Percentiles rank a stretch among this genome's conserved stretches.
These are phyloP conservation scores for Phlyctochytrium planicorne DNA, from an alignment of 192 early-diverging fungal genomes.

Conservation along the genomic window DNA sequence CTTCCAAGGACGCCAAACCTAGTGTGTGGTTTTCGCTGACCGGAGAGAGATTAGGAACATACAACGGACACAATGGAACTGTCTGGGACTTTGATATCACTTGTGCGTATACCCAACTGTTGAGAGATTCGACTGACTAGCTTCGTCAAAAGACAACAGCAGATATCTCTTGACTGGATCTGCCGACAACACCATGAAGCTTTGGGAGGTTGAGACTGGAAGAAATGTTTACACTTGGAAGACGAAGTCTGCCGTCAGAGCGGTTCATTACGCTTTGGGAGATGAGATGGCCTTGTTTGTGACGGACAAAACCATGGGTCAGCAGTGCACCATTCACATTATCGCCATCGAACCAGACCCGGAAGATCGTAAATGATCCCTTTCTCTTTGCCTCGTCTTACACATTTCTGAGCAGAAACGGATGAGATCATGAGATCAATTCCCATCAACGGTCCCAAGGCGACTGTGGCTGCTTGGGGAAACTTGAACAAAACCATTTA, in stretches of 20 bases:
- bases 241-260: slow-evolving; percentile 83
- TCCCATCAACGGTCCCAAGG: slow-evolving; percentile 75
- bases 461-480: slow-evolving; percentile 90
- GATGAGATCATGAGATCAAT: slow-evolving; percentile 75
- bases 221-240: slow-evolving; percentile 89
- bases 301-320: slow-evolving; percentile 96
- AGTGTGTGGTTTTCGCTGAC: slow-evolving; percentile 98
- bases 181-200: slow-evolving; percentile 85
- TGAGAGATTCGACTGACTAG: not conserved
- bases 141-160: slow-evolving; percentile 51
- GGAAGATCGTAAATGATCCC: slow-evolving; percentile 56
- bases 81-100: slow-evolving; percentile 95
- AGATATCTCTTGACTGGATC: slow-evolving; percentile 83
- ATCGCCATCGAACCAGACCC: slow-evolving; percentile 68
- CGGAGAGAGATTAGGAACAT: slow-evolving; percentile 89
- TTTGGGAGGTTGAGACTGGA: slow-evolving; percentile 94
- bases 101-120: slow-evolving; percentile 48
- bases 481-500: slow-evolving; percentile 90
- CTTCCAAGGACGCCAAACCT: slow-evolving; percentile 90
- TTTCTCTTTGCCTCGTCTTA: slow-evolving; percentile 3
- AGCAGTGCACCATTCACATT: slow-evolving; percentile 80
- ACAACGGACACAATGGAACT: slow-evolving; percentile 86
- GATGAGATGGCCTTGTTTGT: slow-evolving; percentile 84
- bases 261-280: slow-evolving; percentile 88
- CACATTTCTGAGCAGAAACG: slow-evolving; percentile 55